Percentiles rank a stretch among this genome's conserved stretches.
These are phyloP conservation scores for Parsonsia alboflavescens DNA, from an alignment of 257 asterid species.

Conservation along the genomic window DNA sequence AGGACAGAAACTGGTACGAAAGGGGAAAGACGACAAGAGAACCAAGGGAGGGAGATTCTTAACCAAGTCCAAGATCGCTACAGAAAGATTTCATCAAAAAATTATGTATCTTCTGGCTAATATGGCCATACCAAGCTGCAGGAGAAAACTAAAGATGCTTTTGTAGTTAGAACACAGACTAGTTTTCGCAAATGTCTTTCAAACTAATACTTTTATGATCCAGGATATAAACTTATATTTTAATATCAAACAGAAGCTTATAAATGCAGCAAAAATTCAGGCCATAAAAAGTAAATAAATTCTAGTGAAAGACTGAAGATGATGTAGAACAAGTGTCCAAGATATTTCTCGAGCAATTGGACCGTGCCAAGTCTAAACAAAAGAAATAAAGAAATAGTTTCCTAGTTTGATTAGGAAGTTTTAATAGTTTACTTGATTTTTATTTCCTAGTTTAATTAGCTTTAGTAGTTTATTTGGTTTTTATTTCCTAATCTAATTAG, in stretches of 20 bases:
- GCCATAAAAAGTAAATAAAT: neutral
- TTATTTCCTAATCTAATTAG: too few species aligned
- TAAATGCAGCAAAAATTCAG: neutral
- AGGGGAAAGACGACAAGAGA: neutral
- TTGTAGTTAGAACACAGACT: neutral
- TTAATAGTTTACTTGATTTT: too few species aligned
- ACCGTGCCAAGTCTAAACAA: too few species aligned
- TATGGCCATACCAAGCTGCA: neutral
- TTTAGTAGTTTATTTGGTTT: too few species aligned
- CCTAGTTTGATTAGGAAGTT: too few species aligned
- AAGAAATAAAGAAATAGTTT: too few species aligned
- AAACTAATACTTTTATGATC: neutral
- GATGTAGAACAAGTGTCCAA: too few species aligned
- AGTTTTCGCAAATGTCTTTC: neutral
- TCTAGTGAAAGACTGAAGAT: neutral
- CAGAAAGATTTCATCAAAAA: neutral
- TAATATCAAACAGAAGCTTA: neutral
- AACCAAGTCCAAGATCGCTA: neutral
- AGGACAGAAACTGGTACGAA: neutral
- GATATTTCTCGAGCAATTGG: too few species aligned
- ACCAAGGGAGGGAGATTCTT: neutral
- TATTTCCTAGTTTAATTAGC: too few species aligned
- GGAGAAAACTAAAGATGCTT: neutral
- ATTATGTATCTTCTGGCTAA: neutral
- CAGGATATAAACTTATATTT: neutral